phyloP scores from a whole-genome alignment of 2,329 filamentous ascomycete genomes.

The Pseudogymnoascus sp. region DNA sequence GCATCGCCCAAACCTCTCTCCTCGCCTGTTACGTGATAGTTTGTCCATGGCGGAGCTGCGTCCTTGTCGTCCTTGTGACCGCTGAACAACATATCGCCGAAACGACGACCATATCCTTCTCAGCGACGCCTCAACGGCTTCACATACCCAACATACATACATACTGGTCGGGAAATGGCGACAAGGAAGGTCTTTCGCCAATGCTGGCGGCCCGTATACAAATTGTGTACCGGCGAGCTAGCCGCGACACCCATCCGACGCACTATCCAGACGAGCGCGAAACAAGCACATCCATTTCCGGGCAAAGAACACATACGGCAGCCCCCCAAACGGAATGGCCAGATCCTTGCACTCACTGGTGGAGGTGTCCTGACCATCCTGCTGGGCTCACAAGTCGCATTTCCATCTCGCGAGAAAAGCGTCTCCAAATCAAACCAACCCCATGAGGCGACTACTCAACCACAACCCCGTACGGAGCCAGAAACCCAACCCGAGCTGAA shows the following conservation, averaged over 20 bases:
- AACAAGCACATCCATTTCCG: background rate
- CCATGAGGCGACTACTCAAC: background rate
- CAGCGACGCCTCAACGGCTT: background rate
- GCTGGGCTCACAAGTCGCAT: background rate
- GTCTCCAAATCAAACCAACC: background rate
- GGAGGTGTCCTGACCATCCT: background rate
- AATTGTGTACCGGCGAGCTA: background rate
- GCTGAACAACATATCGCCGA: background rate
- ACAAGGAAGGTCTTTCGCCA: slow-evolving; percentile 1
- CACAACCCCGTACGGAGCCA: background rate
- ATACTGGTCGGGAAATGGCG: background rate
- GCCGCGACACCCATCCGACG: background rate
- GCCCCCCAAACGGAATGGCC: background rate
- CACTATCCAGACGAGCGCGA: background rate
- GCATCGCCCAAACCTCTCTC: background rate
- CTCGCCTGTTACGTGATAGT: background rate
- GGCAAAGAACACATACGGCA: background rate
- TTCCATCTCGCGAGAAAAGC: background rate
- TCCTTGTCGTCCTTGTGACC: background rate
- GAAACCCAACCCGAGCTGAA: background rate
- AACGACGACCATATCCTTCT: background rate
- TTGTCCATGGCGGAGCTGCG: background rate
- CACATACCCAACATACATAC: background rate
- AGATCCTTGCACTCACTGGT: background rate
- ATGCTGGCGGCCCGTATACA: background rate